A percentile compares a stretch with the other conserved stretches of the same genome.
Evolutionary conservation across 2,329 filamentous ascomycete species (phyloP).

Genomic region (Teratosphaeriaceae sp.): DNA sequence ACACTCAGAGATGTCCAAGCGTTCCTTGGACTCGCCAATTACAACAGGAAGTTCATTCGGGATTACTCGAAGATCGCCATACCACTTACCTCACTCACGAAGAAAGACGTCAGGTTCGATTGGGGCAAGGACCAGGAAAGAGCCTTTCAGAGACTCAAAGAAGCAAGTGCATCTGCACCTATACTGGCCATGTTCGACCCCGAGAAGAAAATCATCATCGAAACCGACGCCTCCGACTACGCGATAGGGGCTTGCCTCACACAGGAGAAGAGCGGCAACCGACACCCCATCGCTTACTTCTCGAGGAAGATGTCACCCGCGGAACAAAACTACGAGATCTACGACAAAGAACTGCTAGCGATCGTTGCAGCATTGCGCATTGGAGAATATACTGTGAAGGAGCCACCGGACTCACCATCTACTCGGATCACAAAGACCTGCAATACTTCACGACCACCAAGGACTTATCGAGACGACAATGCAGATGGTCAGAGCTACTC

Average conservation of each 20-base stretch:
- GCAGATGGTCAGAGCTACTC: constrained; percentile 8
- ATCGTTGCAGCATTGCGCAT: constrained; percentile 12
- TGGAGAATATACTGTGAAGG: constrained; percentile 13
- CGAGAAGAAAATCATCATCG: constrained; percentile 3
- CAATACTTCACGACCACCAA: constrained; percentile 13
- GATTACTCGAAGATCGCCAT: constrained; percentile 10
- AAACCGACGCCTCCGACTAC: constrained; percentile 6
- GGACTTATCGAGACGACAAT: constrained; percentile 8
- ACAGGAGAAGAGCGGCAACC: not conserved
- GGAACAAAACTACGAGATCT: constrained; percentile 11
- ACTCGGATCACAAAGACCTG: constrained; percentile 14
- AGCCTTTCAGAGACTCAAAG: constrained; percentile 8
- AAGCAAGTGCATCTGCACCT: constrained; percentile 3
- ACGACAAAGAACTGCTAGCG: constrained; percentile 14
- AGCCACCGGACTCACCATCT: constrained; percentile 9
- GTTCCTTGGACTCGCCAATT: constrained; percentile 16
- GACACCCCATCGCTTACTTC: constrained; percentile 1
- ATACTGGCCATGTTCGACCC: constrained; percentile 9
- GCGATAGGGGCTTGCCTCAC: constrained; percentile 6
- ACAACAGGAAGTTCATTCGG: constrained; percentile 13
- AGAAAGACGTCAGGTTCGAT: constrained; percentile 8
- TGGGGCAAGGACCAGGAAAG: constrained; percentile 6
- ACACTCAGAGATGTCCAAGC: constrained; percentile 18
- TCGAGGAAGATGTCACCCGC: constrained; percentile 6
- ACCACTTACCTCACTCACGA: constrained; percentile 9